These are phyloP conservation scores for Cystobasidium slooffiae DNA, from an alignment of 1,284 basidiomycete genomes.

Conservation along the genomic window DNA sequence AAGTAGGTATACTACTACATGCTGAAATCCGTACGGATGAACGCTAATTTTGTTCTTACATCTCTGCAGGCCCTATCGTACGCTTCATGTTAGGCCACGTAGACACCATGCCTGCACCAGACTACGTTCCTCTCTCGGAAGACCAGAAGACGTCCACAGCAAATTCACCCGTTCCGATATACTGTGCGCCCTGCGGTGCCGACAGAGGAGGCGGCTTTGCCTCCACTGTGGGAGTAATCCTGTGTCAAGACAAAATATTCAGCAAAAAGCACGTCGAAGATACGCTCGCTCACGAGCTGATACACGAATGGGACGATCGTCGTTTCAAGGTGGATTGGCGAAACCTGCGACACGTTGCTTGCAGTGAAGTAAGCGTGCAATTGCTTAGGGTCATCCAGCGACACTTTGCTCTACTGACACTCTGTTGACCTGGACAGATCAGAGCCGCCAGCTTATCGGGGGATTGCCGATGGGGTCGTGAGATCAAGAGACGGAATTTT, in stretches of 20 bases:
- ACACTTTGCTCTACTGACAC: neutral
- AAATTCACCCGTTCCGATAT: slow-evolving; percentile 65
- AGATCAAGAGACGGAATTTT: slow-evolving; percentile 73
- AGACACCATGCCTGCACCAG: slow-evolving; percentile 67
- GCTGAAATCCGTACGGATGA: neutral
- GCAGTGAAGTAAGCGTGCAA: slow-evolving; percentile 41
- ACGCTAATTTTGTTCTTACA: neutral
- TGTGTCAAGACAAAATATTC: slow-evolving; percentile 82
- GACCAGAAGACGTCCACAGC: slow-evolving; percentile 21
- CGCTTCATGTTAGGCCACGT: slow-evolving; percentile 89
- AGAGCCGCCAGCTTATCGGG: slow-evolving; percentile 91
- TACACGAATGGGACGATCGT: slow-evolving; percentile 96
- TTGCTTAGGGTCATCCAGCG: neutral
- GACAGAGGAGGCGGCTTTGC: slow-evolving; percentile 80
- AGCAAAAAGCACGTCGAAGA: slow-evolving; percentile 87
- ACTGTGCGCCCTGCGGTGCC: slow-evolving; percentile 79
- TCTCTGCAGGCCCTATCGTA: slow-evolving; percentile 71
- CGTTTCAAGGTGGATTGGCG: slow-evolving; percentile 91
- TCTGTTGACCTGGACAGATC: slow-evolving; percentile 65
- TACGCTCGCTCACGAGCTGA: slow-evolving; percentile 88
- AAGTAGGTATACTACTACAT: slow-evolving; percentile 53
- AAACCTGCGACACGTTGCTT: slow-evolving; percentile 66
- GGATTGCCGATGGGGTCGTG: slow-evolving; percentile 83
- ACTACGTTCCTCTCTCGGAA: neutral
- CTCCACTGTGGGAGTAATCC: slow-evolving; percentile 73